These are phyloP conservation scores for Aspergillus luchuensis DNA, from an alignment of 2,329 filamentous ascomycete species.

Conservation along the genomic window DNA sequence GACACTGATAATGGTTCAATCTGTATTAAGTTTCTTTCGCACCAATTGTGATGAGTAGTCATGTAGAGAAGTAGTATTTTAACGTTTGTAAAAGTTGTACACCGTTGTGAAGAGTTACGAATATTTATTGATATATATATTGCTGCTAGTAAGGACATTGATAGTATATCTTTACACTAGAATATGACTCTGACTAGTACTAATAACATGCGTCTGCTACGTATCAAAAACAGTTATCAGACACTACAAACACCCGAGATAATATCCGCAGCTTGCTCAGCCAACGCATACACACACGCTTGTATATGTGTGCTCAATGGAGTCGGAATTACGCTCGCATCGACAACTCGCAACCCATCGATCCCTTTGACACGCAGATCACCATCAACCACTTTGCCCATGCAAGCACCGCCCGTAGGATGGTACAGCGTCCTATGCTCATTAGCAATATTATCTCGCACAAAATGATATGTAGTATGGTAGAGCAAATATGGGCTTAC, in stretches of 20 bases:
- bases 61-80: no score
- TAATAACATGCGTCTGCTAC: no score
- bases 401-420: slow-evolving; percentile 13
- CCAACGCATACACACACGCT: not conserved
- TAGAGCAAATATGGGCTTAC: not conserved
- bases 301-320: slow-evolving; percentile 8
- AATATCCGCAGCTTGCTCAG: slow-evolving; percentile 5
- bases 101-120: no score
- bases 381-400: slow-evolving; percentile 17
- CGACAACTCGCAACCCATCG: slow-evolving; percentile 5
- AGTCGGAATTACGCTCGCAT: slow-evolving; percentile 5
- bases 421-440: slow-evolving; percentile 12
- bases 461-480: not conserved
- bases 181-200: no score
- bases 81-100: no score
- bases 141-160: no score
- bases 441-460: not conserved
- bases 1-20: no score
- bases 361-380: slow-evolving; percentile 16
- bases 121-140: no score
- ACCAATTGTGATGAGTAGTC: no score
- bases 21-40: no score
- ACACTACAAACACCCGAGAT: not conserved
- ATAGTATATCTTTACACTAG: no score
- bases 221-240: not conserved